phyloP scores from a whole-genome alignment of 371 early-diverging fungal species.

The Dipsacomyces acuminosporus region DNA sequence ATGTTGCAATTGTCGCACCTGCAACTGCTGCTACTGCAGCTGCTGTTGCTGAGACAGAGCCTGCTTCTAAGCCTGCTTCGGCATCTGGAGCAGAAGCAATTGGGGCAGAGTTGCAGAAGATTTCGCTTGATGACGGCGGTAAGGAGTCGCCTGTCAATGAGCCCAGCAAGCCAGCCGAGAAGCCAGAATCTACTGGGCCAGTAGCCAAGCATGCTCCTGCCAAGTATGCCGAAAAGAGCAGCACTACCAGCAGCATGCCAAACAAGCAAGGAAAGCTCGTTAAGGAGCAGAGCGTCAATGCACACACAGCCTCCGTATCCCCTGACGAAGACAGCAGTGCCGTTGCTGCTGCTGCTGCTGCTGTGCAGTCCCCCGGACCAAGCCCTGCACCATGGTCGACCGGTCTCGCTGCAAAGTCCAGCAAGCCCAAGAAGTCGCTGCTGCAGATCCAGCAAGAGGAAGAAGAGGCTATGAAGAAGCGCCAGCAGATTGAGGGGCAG shows the following conservation, averaged over 20 bases:
- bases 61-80: no score
- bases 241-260: no score
- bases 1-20: not conserved
- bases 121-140: no score
- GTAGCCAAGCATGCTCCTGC: not conserved
- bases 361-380: constrained; percentile 29
- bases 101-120: no score
- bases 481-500: constrained; percentile 30
- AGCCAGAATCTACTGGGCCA: not conserved
- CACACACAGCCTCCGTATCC: no score
- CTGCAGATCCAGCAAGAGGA: constrained; percentile 77
- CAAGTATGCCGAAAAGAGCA: not conserved
- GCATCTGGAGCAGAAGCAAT: no score
- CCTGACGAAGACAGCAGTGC: no score
- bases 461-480: constrained; percentile 56
- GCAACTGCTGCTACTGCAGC: not conserved
- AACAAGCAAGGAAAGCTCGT: no score
- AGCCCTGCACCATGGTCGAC: constrained; percentile 55
- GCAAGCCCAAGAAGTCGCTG: constrained; percentile 61
- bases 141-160: no score
- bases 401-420: constrained; percentile 45
- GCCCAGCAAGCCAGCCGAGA: not conserved
- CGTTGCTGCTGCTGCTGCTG: not conserved
- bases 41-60: not conserved
- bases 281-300: no score